Percentiles rank a stretch among this genome's conserved stretches.
Conservation (phyloP, 352 stramenopile species). For the Phytophthora podocarpi region DNA sequence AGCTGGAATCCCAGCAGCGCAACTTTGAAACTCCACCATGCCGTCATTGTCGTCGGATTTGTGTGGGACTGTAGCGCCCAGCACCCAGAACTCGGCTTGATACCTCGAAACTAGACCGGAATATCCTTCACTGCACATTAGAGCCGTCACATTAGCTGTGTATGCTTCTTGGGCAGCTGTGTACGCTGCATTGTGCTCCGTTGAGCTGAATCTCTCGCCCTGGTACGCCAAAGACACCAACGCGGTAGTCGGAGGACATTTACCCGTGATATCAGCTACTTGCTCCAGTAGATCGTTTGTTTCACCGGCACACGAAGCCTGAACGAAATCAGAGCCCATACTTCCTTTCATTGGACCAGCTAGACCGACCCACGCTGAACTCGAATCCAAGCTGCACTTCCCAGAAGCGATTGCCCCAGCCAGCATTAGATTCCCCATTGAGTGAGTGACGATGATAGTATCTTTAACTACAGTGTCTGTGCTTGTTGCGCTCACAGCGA, state of each 20-base stretch:
- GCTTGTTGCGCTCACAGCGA: constrained; percentile 12
- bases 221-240: constrained; percentile 29
- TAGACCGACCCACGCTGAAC: constrained; percentile 35
- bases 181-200: constrained; percentile 11
- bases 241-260: background rate
- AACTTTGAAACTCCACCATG: too few relatives aligned
- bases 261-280: constrained; percentile 2
- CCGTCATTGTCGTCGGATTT: constrained; percentile 39
- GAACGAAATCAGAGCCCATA: constrained; percentile 9
- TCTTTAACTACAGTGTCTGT: constrained; percentile 1
- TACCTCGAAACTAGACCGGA: constrained; percentile 39
- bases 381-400: constrained; percentile 23
- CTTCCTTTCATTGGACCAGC: constrained; percentile 26
- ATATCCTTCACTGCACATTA: constrained; percentile 39
- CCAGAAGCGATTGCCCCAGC: constrained; percentile 26
- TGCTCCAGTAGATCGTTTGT: background rate
- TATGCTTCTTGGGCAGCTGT: constrained; percentile 19
- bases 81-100: constrained; percentile 16
- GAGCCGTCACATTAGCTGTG: constrained; percentile 25
- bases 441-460: constrained; percentile 25
- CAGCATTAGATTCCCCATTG: constrained; percentile 27
- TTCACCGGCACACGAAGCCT: background rate
- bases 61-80: constrained; percentile 30
- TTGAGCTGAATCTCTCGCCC: constrained; percentile 6
- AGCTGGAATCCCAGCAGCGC: constrained; percentile 27